Percentiles rank a stretch among this genome's conserved stretches.
Conservation (phyloP, 768 basidiomycete species). For the Lentinula detonsa region DNA sequence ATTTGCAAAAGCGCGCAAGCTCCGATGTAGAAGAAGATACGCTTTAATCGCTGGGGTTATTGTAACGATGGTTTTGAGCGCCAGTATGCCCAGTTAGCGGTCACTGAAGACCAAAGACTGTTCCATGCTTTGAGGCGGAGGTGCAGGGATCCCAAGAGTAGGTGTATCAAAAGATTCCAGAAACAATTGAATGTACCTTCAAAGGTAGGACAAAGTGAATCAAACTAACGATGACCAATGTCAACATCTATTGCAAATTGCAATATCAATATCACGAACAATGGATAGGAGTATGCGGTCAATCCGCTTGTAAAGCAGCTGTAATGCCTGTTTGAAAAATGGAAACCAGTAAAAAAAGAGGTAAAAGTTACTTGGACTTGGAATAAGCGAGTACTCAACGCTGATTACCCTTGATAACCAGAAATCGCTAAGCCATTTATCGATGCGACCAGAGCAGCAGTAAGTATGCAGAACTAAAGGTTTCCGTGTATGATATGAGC, state of each 20-base stretch:
- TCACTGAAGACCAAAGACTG: background rate
- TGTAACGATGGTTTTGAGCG: background rate
- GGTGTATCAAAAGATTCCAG: background rate
- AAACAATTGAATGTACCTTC: too few species aligned
- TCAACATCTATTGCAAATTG: background rate
- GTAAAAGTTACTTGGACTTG: too few species aligned
- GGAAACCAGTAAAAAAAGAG: background rate
- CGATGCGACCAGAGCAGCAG: background rate
- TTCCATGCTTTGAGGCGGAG: conserved; percentile 10
- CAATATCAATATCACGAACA: conserved; percentile 1
- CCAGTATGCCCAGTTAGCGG: conserved; percentile 2
- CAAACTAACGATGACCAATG: background rate
- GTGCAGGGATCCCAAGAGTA: conserved; percentile 7
- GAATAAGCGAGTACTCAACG: too few species aligned
- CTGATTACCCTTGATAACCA: background rate
- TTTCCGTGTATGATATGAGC: background rate
- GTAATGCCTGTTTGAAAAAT: conserved; percentile 6
- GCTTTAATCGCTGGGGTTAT: background rate
- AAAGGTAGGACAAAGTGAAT: background rate
- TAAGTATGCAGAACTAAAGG: background rate
- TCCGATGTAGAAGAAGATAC: conserved; percentile 5
- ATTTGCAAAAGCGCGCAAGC: conserved; percentile 6
- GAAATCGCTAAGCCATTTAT: background rate
- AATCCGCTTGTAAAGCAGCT: conserved; percentile 1
- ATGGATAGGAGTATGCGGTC: background rate